These are phyloP conservation scores for Eucalyptus tenuipes DNA, from an alignment of 345 rosid species.

Conservation along the genomic window DNA sequence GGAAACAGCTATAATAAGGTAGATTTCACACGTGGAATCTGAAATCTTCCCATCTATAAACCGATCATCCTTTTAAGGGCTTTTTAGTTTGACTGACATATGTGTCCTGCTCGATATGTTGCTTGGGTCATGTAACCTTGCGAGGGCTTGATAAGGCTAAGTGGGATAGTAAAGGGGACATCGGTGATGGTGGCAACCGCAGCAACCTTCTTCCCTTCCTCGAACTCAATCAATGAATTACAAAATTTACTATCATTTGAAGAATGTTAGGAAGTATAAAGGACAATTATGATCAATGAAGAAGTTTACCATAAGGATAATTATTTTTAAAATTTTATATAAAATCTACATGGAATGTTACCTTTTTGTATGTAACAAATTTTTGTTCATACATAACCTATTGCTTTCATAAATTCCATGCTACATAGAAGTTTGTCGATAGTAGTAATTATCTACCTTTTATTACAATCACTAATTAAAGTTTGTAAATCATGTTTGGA, in stretches of 20 bases:
- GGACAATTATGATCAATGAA: too few species aligned
- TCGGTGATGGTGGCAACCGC: neutral
- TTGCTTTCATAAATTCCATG: too few species aligned
- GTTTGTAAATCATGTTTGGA: neutral
- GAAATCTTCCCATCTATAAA: too few species aligned
- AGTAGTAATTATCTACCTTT: neutral
- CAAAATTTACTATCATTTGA: neutral
- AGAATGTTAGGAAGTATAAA: neutral
- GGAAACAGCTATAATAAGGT: neutral
- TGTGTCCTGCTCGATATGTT: fast-evolving
- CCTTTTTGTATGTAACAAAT: too few species aligned
- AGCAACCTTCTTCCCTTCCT: neutral
- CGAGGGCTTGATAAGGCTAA: neutral
- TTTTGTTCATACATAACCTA: too few species aligned
- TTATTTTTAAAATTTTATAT: too few species aligned
- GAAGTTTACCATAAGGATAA: too few species aligned
- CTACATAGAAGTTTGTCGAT: neutral
- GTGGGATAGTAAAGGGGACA: neutral
- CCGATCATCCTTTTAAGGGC: neutral
- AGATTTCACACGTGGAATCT: too few species aligned
- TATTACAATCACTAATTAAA: neutral
- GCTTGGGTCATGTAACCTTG: neutral
- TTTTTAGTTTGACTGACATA: too few species aligned
- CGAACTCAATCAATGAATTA: neutral
- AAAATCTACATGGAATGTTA: too few species aligned